Evolutionary conservation across 2,329 filamentous ascomycete genomes (phyloP), one percentile per base, ranked within the genome.

Genomic region (Whalleya microplaca): DNA sequence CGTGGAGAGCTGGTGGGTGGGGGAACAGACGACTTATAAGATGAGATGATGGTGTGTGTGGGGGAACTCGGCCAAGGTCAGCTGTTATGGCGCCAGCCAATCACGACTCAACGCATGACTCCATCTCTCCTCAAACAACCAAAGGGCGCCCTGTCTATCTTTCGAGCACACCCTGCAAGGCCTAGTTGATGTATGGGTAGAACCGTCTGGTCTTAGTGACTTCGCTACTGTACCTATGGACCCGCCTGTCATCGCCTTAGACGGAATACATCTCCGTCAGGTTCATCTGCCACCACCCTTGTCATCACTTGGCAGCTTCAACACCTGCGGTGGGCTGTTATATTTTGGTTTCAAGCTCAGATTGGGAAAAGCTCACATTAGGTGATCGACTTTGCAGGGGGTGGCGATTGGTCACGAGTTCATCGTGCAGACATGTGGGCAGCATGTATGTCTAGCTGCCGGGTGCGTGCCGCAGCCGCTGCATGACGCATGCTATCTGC

Each of bases 21-120:
- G 53, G 48, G 14, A 16, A 37, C 32, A 14, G 32, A 37, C 32
- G 32, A 37, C 32, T 37, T 37, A n/a, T 12, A 5, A 37, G 53
- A 44, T 46, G 55, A 56, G 46, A 48, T 59, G 61, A 59, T 59
- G 56, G 53, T n/a, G 18, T 51, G 49, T 45, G 27, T 32, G 48
- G 44, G 41, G 49, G 50, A 45, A 20, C 41, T 64, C 65, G 65
- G 63, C 64, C 59, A 56, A 59, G 62, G 73, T 77, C 75, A 76
- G 69, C 71, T 76, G 75, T 52, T 69, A 66, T 67, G 67, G 63
- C 69, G 65, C 64, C 69, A 58, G 54, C 75, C 75, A 76, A 77
- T 77, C 60, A 70, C 56, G 32, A 60, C 52, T 52, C 45, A 52
- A 51, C 48, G 52, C 61, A 45, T 51, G 41, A 58, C 63, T 63